Base-by-base conservation (phyloP, 2,329 filamentous ascomycete genomes). In the Magnaporthales sp. region DNA sequence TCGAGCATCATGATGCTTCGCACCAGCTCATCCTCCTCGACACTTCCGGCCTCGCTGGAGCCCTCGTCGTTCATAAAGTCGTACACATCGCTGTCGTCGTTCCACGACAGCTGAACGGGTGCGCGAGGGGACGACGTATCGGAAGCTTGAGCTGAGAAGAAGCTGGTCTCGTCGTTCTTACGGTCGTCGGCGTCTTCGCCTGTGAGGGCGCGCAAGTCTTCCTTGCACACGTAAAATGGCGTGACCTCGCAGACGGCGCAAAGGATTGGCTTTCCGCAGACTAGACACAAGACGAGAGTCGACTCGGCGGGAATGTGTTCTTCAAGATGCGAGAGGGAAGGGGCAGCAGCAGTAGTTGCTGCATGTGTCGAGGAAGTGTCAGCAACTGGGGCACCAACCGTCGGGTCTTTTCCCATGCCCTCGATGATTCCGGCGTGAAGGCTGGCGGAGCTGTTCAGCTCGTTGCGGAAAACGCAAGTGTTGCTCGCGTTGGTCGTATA, bases 371-470 rank as follows among this genome's bases (percentile, higher is more conserved):
- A 60, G 71, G 73, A 72, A 74, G 77, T 75, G 75, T 77, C 72
- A 58, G 24, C 19, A 62, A 62, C 13, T 72, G 79, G 73, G 72
- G 73, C 76, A 97, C 94, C 86, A 90, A 99, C 94, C 88, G 96
- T 99, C 80, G 95, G 95, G 86, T 99, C 95, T 75, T 92, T 93
- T 76, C 90, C 92, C 74, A 99, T 93, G 80, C 99, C 96, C 79
- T 96, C 92, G 69, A 94, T 97, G 74, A 98, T 94, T 80, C 96
- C 95, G 68, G 95, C 94, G 56, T 94, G 98, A 80, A 97, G 95
- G 74, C 93, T 93, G 29, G 94, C 91, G 68, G 92, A 91, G 76
- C 90, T 96, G 80, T 92, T 92, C 73, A 99, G 88, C 72, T 94
- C 87, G 79, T 98, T 96, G 77, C 96, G 92, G 83, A 95, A 99